Percentiles rank a stretch among this genome's conserved stretches.
Evolutionary conservation across 305 asterid genomes (phyloP).

Genomic region (Petunia hybrid): DNA sequence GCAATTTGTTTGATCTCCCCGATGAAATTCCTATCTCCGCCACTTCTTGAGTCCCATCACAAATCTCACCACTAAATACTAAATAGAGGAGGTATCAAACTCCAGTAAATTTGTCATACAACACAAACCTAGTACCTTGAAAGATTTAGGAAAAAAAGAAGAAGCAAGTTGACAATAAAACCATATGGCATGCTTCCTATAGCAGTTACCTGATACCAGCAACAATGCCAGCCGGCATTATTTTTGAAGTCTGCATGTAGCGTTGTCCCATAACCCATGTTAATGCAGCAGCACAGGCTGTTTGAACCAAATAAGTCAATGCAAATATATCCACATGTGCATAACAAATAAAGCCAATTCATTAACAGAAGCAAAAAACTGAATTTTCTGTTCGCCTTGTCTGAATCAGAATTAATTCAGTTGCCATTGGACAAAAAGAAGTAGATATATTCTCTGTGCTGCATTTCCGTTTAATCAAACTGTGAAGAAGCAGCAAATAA

Average conservation of each 20-base stretch:
- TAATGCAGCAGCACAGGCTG: conserved; percentile 67
- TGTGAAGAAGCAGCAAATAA: neutral
- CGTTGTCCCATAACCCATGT: conserved; percentile 80
- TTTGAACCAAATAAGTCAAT: conserved; percentile 29
- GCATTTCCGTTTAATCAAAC: neutral
- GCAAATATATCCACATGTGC: neutral
- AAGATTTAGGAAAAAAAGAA: neutral
- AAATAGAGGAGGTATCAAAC: neutral
- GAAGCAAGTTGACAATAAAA: neutral
- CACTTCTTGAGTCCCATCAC: too few species aligned
- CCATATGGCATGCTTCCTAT: neutral
- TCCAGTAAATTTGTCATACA: neutral
- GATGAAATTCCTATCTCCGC: too few species aligned
- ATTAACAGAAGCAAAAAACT: neutral
- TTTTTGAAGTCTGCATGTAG: conserved; percentile 68
- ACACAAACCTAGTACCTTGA: neutral
- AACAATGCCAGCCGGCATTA: conserved; percentile 90
- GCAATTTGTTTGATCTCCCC: too few species aligned
- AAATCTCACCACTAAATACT: too few species aligned
- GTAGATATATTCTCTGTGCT: neutral
- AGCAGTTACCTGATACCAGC: conserved; percentile 77
- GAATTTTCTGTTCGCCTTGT: neutral
- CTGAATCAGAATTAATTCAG: neutral
- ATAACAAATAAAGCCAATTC: neutral
- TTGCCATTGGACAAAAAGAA: neutral